Conservation (phyloP, 257 asterid genomes). For the Fraxinus excelsior region DNA sequence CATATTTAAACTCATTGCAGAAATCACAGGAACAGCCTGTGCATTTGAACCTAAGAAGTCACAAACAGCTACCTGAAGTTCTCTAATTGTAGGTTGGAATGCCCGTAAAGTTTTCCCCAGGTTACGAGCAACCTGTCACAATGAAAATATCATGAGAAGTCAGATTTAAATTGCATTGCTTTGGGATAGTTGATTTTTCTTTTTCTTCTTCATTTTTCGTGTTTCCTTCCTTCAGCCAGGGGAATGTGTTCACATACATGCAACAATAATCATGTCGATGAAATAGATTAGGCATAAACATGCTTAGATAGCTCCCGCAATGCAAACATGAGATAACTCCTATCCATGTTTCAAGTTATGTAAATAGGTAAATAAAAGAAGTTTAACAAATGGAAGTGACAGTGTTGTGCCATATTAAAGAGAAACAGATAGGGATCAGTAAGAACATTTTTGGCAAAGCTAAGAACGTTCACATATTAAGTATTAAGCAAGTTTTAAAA, state of each 20-base stretch:
- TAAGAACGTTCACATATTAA: neutral
- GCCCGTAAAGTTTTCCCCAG: conserved; percentile 85
- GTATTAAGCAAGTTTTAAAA: neutral
- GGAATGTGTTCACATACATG: neutral
- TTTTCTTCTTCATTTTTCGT: neutral
- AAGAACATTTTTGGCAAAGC: neutral
- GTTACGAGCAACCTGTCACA: conserved; percentile 86
- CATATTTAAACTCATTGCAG: conserved; percentile 6
- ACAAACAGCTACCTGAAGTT: conserved; percentile 70
- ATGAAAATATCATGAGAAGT: conserved; percentile 17
- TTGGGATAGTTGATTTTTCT: neutral
- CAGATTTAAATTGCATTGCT: neutral
- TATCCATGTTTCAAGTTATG: neutral
- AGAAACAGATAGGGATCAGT: neutral
- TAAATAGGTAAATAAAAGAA: neutral
- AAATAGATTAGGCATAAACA: neutral
- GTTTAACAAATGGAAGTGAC: neutral
- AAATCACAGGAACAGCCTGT: conserved; percentile 4
- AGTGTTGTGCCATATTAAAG: neutral
- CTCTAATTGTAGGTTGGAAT: conserved; percentile 91
- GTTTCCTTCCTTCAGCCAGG: neutral
- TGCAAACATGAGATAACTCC: neutral
- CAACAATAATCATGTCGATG: neutral
- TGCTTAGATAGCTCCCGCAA: neutral
- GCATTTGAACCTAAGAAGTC: conserved; percentile 10